Evolutionary conservation across 495 filamentous ascomycete species (phyloP).

Genomic region (Jackrogersella multiformis): DNA sequence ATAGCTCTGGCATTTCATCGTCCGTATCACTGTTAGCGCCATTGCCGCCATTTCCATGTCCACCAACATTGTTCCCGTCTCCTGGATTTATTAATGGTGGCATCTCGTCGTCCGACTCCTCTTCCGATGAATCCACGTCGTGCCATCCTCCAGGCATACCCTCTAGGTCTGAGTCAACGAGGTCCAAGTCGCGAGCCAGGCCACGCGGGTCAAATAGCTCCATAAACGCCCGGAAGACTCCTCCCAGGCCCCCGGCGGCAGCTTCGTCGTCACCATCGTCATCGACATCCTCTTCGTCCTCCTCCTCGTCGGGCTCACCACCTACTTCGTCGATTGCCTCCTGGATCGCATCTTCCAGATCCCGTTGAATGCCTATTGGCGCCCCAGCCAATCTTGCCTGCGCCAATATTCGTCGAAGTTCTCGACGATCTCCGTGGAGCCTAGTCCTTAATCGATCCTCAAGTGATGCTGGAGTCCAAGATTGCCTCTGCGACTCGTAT

Average conservation of each 20-base stretch:
- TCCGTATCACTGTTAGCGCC: slow-evolving; percentile 14
- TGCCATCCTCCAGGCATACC: slow-evolving; percentile 26
- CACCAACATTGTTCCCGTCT: background rate
- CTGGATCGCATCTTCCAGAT: slow-evolving; percentile 13
- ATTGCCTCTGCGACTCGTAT: slow-evolving; percentile 47
- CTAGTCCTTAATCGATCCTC: slow-evolving; percentile 3
- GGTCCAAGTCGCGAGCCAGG: background rate
- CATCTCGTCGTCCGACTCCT: slow-evolving; percentile 22
- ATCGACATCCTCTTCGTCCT: slow-evolving; percentile 6
- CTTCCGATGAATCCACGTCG: slow-evolving; percentile 16
- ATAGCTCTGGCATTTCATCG: slow-evolving; percentile 32
- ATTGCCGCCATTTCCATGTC: background rate
- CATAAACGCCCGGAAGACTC: slow-evolving; percentile 28
- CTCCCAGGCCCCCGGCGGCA: background rate
- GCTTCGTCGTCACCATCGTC: background rate
- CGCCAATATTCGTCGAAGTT: slow-evolving; percentile 15
- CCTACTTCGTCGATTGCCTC: slow-evolving; percentile 7
- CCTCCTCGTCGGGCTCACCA: background rate
- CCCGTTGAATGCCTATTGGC: slow-evolving; percentile 14
- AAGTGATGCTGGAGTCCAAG: slow-evolving; percentile 33
- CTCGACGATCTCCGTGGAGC: slow-evolving; percentile 7
- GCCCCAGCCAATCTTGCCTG: slow-evolving; percentile 21
- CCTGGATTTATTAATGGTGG: slow-evolving; percentile 20
- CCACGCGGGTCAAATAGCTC: slow-evolving; percentile 13
- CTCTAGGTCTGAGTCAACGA: background rate